phyloP scores from a whole-genome alignment of 345 rosid species.

The Gossypium thurberi region DNA sequence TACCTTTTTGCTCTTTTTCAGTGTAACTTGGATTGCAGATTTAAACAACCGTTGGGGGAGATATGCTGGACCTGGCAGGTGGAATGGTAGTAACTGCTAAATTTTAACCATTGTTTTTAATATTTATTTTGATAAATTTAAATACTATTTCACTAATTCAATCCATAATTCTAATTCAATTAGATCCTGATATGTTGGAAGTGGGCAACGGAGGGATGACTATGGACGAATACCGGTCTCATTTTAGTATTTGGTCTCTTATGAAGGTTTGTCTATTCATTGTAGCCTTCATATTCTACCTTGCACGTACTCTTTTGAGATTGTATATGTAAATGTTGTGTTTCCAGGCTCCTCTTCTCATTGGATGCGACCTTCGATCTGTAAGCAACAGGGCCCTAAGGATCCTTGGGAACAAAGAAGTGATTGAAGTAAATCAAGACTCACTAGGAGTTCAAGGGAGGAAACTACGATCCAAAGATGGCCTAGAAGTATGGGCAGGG shows the following conservation, averaged over 20 bases:
- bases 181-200: conserved; percentile 65
- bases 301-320: not conserved
- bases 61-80: conserved; percentile 48
- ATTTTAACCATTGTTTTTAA: not conserved
- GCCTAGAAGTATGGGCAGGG: conserved; percentile 50
- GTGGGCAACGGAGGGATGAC: conserved; percentile 67
- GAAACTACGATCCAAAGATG: conserved; percentile 30
- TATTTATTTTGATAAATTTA: too few relatives aligned
- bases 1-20: conserved; percentile 4
- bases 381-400: conserved; percentile 30
- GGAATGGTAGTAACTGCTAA: conserved; percentile 43
- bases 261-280: conserved; percentile 31
- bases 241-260: conserved; percentile 54
- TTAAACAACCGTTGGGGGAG: conserved; percentile 48
- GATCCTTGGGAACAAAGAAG: conserved; percentile 43
- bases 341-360: conserved; percentile 38
- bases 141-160: not conserved
- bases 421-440: conserved; percentile 47
- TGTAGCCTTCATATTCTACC: conserved; percentile 17
- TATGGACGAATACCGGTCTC: conserved; percentile 39
- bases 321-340: not conserved
- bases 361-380: conserved; percentile 40
- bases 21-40: conserved; percentile 40
- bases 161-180: not conserved
- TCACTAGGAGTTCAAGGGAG: conserved; percentile 44